A percentile compares a stretch with the other conserved stretches of the same genome.
phyloP scores from a whole-genome alignment of 805 yeast species.

The Suhomyces sp. region DNA sequence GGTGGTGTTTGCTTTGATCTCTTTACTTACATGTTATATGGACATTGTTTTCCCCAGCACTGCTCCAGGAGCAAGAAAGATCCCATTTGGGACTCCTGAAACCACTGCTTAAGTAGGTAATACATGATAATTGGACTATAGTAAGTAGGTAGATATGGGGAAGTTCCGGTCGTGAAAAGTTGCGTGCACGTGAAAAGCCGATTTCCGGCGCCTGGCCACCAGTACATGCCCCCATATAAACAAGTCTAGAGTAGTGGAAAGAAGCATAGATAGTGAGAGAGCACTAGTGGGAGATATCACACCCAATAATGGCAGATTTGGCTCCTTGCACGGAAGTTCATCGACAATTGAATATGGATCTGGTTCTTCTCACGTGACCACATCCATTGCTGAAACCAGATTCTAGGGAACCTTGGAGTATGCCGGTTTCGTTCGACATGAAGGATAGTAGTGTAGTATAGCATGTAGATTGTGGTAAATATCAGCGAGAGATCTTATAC shows the following conservation, averaged over 20 bases:
- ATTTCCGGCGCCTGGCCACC: background rate
- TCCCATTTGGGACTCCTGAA: conserved; percentile 18
- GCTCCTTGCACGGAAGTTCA: no score
- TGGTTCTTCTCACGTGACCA: no score
- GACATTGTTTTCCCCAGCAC: conserved; percentile 48
- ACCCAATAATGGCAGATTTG: background rate
- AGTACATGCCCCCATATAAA: background rate
- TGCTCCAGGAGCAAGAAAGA: conserved; percentile 15
- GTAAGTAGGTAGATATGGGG: background rate
- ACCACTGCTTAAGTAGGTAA: conserved; percentile 13
- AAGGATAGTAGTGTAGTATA: no score
- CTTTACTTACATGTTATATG: conserved; percentile 53
- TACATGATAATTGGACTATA: background rate
- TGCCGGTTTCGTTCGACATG: no score
- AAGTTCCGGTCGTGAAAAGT: background rate
- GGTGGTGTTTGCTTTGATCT: conserved; percentile 43
- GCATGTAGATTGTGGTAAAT: no score
- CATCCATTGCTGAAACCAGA: no score
- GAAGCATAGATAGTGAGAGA: background rate
- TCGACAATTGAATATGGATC: no score
- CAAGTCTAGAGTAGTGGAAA: background rate
- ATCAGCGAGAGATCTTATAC: no score
- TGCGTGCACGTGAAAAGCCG: background rate
- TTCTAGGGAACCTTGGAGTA: no score
- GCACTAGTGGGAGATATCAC: background rate